Conservation (phyloP, 345 rosid genomes). For the Boechera divaricarpa region DNA sequence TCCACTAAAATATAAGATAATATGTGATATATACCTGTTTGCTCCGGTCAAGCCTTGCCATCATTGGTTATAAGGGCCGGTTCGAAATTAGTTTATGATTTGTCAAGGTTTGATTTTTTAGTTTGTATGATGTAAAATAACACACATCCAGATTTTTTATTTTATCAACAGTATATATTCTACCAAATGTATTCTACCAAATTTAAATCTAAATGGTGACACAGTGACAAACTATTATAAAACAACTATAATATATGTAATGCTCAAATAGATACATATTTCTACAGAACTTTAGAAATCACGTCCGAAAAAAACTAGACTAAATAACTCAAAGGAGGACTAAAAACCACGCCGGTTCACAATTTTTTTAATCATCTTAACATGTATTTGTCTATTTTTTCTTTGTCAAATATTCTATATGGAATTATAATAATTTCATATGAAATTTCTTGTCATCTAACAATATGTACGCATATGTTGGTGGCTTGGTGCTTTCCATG, state of each 20-base stretch:
- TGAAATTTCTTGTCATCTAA: slow-evolving; percentile 17
- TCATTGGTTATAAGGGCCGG: not conserved
- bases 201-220: not conserved
- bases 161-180: no score
- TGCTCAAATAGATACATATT: not conserved
- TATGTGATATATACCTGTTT: not conserved
- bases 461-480: not conserved
- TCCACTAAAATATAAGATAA: not conserved
- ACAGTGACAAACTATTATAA: not conserved
- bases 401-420: not conserved
- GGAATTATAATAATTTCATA: no score
- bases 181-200: no score
- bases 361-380: not conserved
- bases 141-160: no score
- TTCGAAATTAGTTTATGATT: not conserved
- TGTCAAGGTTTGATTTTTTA: not conserved
- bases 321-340: not conserved
- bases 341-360: not conserved
- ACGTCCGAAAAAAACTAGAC: not conserved
- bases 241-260: not conserved
- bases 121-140: no score
- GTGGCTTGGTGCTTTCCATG: slow-evolving; percentile 28
- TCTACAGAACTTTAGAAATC: no score
- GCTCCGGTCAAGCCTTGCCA: not conserved
- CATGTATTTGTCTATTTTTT: not conserved